Percentiles rank a stretch among this genome's conserved stretches.
Evolutionary conservation across 768 basidiomycete species (phyloP).

Genomic region (Rhodocollybia butyracea): DNA sequence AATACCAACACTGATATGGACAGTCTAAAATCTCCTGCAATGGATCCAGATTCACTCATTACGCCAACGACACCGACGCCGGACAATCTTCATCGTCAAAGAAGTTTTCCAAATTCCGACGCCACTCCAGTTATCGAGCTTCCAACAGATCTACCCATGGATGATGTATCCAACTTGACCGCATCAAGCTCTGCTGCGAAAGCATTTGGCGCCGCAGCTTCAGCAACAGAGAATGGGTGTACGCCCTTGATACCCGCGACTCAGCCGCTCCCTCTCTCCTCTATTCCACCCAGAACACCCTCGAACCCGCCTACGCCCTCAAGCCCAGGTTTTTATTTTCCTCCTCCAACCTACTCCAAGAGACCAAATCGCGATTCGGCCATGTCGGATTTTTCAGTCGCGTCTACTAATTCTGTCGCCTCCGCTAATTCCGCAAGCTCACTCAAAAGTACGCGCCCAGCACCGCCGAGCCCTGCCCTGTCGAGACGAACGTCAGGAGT

Average conservation of each 20-base stretch:
- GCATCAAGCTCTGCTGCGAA: not conserved
- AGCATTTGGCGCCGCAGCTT: not conserved
- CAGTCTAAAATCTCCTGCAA: not conserved
- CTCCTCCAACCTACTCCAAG: not conserved
- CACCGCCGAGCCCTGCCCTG: slow-evolving; percentile 3
- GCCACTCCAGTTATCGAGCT: not conserved
- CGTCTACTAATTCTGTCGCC: not conserved
- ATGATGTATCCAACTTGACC: not conserved
- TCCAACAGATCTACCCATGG: not conserved
- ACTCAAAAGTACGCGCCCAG: not conserved
- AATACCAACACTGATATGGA: not conserved
- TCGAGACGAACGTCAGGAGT: slow-evolving; percentile 2
- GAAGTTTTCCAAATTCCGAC: not conserved
- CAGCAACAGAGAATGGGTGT: too few species aligned
- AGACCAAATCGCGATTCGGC: slow-evolving; percentile 6
- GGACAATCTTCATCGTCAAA: not conserved
- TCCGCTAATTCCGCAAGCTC: not conserved
- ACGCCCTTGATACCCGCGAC: too few species aligned
- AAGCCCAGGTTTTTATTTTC: slow-evolving; percentile 5
- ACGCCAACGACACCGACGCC: slow-evolving; percentile 6
- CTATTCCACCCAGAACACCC: not conserved
- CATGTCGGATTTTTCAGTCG: slow-evolving; percentile 3
- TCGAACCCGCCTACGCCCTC: slow-evolving; percentile 5
- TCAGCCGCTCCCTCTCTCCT: not conserved
- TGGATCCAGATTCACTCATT: not conserved